Conservation (phyloP, 805 yeast species). For the Suhomyces canberraensis region DNA sequence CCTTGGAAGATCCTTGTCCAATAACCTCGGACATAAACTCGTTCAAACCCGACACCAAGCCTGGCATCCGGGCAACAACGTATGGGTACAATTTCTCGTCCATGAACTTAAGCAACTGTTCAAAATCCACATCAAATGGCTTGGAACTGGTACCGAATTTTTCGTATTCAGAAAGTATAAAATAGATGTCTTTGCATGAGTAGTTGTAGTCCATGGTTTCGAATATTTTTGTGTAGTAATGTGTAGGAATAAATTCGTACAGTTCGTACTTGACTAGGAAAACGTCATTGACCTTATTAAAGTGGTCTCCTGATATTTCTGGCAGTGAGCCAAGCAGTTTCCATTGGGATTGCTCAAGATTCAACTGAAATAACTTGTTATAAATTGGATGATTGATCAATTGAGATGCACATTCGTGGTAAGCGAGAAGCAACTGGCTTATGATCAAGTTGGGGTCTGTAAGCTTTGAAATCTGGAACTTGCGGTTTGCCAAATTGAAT, state of each 20-base stretch:
- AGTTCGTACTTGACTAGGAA: not conserved
- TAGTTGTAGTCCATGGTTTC: constrained; percentile 3
- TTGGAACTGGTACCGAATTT: not conserved
- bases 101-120: not conserved
- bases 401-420: constrained; percentile 8
- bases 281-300: not conserved
- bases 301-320: not conserved
- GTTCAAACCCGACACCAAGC: no score
- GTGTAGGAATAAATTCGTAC: not conserved
- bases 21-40: no score
- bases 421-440: constrained; percentile 6
- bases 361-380: constrained; percentile 2
- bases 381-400: constrained; percentile 7
- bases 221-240: constrained; percentile 1
- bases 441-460: constrained; percentile 7
- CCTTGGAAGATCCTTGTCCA: no score
- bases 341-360: constrained; percentile 4
- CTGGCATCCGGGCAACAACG: no score
- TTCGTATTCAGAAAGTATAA: not conserved
- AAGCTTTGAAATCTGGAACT: constrained; percentile 9
- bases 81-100: constrained; percentile 4
- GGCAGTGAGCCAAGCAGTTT: not conserved
- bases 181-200: constrained; percentile 2
- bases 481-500: constrained; percentile 9
- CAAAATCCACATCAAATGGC: not conserved